phyloP scores from a whole-genome alignment of 2,329 filamentous ascomycete genomes.

The Chrysosporium queenslandicum region DNA sequence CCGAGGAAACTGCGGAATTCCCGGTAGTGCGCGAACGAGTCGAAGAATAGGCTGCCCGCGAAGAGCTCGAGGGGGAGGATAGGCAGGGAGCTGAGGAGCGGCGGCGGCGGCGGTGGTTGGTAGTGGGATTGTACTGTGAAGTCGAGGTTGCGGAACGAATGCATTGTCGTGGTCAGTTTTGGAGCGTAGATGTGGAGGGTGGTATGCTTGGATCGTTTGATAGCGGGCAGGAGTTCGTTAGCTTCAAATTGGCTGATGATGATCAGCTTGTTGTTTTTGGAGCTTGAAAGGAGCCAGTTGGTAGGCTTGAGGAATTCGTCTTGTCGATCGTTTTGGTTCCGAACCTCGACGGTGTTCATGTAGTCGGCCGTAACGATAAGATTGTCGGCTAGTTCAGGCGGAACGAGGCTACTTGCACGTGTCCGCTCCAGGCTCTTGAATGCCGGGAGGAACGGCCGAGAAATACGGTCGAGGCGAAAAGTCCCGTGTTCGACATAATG shows the following conservation, averaged over 20 bases:
- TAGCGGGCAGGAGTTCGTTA: conserved; percentile 37
- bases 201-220: conserved; percentile 30
- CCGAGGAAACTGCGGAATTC: conserved; percentile 18
- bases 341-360: conserved; percentile 33
- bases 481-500: background rate
- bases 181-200: conserved; percentile 45
- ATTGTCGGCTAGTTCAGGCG: conserved; percentile 24
- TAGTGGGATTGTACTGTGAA: no score
- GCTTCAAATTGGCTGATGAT: conserved; percentile 54
- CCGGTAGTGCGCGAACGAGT: conserved; percentile 44
- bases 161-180: conserved; percentile 19
- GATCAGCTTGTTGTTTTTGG: conserved; percentile 29
- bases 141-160: conserved; percentile 27
- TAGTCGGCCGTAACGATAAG: conserved; percentile 46
- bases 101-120: no score
- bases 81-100: no score
- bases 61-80: conserved; percentile 44
- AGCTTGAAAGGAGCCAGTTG: conserved; percentile 44
- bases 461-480: background rate
- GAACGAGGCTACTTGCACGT: background rate
- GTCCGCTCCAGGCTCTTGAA: conserved; percentile 39
- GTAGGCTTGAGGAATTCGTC: conserved; percentile 46
- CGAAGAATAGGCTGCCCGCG: conserved; percentile 55
- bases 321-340: conserved; percentile 17
- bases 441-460: conserved; percentile 34